These are phyloP conservation scores for Agarophyton chilense DNA, from an alignment of 23 red algal genomes.

Conservation along the genomic window DNA sequence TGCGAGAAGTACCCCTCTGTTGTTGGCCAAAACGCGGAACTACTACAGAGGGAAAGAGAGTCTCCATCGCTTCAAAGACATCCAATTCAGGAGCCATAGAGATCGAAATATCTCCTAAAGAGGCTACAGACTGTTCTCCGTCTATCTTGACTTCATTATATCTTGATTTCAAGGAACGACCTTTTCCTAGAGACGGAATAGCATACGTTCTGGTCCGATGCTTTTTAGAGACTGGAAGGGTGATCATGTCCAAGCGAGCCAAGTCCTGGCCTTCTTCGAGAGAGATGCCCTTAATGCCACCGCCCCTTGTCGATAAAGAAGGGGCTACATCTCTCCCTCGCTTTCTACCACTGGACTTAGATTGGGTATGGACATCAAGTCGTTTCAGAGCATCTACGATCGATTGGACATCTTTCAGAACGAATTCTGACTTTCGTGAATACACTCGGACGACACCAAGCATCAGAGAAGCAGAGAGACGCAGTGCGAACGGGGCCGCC, in stretches of 20 bases:
- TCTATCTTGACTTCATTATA: not conserved
- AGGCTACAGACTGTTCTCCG: not conserved
- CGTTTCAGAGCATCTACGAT: conserved; percentile 31
- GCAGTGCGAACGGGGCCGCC: conserved; percentile 61
- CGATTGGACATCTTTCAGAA: conserved; percentile 50
- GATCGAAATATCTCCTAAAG: not conserved
- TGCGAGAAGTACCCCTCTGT: not conserved
- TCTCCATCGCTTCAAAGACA: conserved; percentile 56
- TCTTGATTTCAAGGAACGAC: not conserved
- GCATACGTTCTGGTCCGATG: conserved; percentile 12
- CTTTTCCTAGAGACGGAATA: not conserved
- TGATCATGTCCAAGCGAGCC: conserved; percentile 40
- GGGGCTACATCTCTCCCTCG: not conserved
- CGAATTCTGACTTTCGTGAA: conserved; percentile 64
- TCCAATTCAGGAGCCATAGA: conserved; percentile 8
- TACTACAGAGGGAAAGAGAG: conserved; percentile 43
- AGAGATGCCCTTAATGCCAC: not conserved
- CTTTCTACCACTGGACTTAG: conserved; percentile 9
- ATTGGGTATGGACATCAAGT: conserved; percentile 25
- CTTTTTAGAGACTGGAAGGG: conserved; percentile 34
- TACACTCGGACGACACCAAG: conserved; percentile 84
- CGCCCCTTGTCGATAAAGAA: not conserved
- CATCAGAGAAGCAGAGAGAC: conserved; percentile 80
- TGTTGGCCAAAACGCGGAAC: conserved; percentile 28
- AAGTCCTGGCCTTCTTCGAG: conserved; percentile 32